phyloP scores from a whole-genome alignment of 208 protist genomes.

The Trypanosoma scelopori region DNA sequence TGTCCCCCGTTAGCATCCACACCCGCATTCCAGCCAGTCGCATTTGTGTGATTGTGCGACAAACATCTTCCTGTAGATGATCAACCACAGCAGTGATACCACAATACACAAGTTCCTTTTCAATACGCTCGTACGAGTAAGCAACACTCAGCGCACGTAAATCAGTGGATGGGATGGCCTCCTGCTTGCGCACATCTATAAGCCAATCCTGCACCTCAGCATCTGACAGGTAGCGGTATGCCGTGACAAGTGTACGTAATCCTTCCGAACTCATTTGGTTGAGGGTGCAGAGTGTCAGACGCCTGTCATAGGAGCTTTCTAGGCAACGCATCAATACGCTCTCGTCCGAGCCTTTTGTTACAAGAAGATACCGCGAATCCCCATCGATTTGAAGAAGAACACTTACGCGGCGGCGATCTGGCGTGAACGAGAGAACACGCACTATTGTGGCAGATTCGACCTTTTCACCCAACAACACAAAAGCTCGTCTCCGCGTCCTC shows the following conservation, averaged over 20 bases:
- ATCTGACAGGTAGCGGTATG: conserved; percentile 45
- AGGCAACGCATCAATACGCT: conserved; percentile 57
- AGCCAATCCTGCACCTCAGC: conserved; percentile 44
- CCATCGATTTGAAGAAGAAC: conserved; percentile 47
- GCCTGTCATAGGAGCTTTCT: conserved; percentile 9
- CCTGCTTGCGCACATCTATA: conserved; percentile 14
- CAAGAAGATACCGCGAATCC: conserved; percentile 39
- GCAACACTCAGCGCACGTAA: conserved; percentile 30
- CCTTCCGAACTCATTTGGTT: conserved; percentile 41
- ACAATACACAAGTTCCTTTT: conserved; percentile 86
- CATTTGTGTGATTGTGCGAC: conserved; percentile 81
- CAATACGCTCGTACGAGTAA: conserved; percentile 65
- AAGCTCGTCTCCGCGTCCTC: conserved; percentile 37
- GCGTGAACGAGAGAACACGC: conserved; percentile 70
- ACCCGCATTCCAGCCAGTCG: conserved; percentile 80
- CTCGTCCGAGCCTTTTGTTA: conserved; percentile 85
- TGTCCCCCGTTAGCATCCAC: conserved; percentile 98
- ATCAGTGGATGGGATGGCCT: conserved; percentile 29
- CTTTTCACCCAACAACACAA: conserved; percentile 30
- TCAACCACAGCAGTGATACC: conserved; percentile 96
- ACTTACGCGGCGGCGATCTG: conserved; percentile 82
- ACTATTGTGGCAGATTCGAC: conserved; percentile 38
- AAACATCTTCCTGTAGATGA: conserved; percentile 94
- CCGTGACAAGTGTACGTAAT: conserved; percentile 74
- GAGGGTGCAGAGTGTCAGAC: conserved; percentile 4